These are phyloP conservation scores for Tulasnella calospora DNA, from an alignment of 768 basidiomycete genomes.

Conservation along the genomic window DNA sequence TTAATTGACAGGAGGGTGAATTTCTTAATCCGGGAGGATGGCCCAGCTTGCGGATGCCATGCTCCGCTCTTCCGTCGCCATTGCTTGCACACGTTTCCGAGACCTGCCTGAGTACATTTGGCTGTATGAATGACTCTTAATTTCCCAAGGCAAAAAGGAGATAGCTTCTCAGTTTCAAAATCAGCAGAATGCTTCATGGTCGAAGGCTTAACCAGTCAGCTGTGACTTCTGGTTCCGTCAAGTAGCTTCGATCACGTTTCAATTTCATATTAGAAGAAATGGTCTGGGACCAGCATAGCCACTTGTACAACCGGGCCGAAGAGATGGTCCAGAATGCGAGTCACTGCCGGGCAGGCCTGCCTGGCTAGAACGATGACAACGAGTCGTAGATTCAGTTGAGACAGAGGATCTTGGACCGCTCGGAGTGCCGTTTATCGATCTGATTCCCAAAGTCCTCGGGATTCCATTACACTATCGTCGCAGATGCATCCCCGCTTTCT, in stretches of 20 bases:
- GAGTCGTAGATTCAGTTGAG: not conserved
- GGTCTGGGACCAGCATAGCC: not conserved
- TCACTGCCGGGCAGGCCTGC: not conserved
- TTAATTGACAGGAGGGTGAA: not conserved
- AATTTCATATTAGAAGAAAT: not conserved
- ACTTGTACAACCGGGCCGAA: not conserved
- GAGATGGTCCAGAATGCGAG: not conserved
- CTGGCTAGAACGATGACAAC: not conserved
- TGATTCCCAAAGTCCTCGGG: not conserved
- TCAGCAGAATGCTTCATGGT: not conserved
- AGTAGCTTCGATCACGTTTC: not conserved
- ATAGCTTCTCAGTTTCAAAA: not conserved
- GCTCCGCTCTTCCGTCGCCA: not conserved
- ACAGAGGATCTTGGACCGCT: not conserved
- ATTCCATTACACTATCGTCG: not conserved
- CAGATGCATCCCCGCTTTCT: not conserved
- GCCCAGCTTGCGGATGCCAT: not conserved
- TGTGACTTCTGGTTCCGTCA: not conserved
- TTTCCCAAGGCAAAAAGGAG: not conserved
- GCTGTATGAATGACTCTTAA: not conserved
- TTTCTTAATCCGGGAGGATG: not conserved
- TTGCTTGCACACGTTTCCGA: not conserved
- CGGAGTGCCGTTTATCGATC: not conserved
- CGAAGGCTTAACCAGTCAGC: not conserved
- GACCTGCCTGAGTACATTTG: not conserved